A percentile compares a stretch with the other conserved stretches of the same genome.
These are phyloP conservation scores for Magnaporthales sp. DNA, from an alignment of 2,329 filamentous ascomycete genomes.

Conservation along the genomic window DNA sequence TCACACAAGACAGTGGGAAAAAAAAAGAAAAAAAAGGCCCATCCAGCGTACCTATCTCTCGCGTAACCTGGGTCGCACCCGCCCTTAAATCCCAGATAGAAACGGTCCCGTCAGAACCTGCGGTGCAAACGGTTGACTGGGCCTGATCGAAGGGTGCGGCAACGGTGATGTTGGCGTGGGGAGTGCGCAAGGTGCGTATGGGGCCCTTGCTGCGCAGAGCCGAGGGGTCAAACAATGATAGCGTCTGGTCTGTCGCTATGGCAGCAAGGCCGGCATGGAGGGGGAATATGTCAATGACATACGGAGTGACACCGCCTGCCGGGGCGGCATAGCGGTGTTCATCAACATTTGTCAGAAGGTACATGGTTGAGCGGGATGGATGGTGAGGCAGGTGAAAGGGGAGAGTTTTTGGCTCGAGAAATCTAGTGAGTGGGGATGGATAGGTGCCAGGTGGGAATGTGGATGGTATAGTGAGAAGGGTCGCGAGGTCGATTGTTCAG, in stretches of 20 bases:
- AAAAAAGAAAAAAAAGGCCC: background rate
- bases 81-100: slow-evolving; percentile 56
- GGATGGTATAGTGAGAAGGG: background rate
- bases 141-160: slow-evolving; percentile 45
- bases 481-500: background rate
- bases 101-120: slow-evolving; percentile 63
- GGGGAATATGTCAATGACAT: slow-evolving; percentile 51
- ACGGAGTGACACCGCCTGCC: slow-evolving; percentile 30
- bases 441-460: background rate
- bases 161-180: slow-evolving; percentile 56
- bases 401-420: background rate
- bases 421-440: background rate
- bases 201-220: slow-evolving; percentile 41
- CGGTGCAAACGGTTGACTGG: slow-evolving; percentile 52
- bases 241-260: slow-evolving; percentile 62
- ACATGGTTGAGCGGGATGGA: slow-evolving; percentile 24
- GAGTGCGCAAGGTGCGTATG: slow-evolving; percentile 35
- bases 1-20: slow-evolving; percentile 12
- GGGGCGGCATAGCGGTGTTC: slow-evolving; percentile 27
- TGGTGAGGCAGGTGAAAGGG: background rate
- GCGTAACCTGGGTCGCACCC: slow-evolving; percentile 27
- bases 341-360: slow-evolving; percentile 28
- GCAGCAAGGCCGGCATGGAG: slow-evolving; percentile 43
- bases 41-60: slow-evolving; percentile 29
- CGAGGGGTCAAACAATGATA: slow-evolving; percentile 55